phyloP scores from a whole-genome alignment of 306 rosid genomes.

The Malus fusca region DNA sequence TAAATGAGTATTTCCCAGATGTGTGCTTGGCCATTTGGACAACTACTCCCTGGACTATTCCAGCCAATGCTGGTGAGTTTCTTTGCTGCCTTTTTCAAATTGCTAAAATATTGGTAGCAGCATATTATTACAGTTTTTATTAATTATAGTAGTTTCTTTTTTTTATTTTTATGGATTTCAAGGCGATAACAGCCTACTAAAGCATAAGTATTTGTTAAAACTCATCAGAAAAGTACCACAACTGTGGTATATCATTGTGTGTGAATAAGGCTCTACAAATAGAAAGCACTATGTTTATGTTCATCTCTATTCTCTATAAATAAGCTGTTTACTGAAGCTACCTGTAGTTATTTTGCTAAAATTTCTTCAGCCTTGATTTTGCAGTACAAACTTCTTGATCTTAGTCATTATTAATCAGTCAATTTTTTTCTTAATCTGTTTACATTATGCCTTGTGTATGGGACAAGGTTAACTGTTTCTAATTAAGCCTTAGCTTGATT shows the following conservation, averaged over 20 bases:
- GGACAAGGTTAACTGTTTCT: neutral
- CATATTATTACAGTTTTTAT: neutral
- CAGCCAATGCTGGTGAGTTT: slow-evolving; percentile 88
- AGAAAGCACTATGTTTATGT: neutral
- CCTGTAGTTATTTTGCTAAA: neutral
- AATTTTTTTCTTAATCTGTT: neutral
- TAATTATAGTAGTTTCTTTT: neutral
- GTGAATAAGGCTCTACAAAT: neutral
- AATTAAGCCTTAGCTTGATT: neutral
- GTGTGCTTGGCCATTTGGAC: slow-evolving; percentile 92
- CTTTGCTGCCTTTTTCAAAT: slow-evolving; percentile 20
- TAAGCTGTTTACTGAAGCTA: neutral
- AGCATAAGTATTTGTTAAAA: neutral
- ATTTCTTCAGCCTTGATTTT: neutral
- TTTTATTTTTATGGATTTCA: neutral
- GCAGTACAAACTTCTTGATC: neutral
- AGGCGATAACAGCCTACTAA: neutral
- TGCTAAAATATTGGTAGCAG: slow-evolving; percentile 7
- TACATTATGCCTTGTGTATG: neutral
- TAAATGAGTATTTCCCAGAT: slow-evolving; percentile 67
- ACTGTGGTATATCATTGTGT: neutral
- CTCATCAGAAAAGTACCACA: neutral
- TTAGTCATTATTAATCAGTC: neutral
- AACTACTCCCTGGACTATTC: slow-evolving; percentile 98
- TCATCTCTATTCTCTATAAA: neutral